Percentiles rank a stretch among this genome's conserved stretches.
phyloP scores from a whole-genome alignment of 2,329 filamentous ascomycete species.

The Aotearoamyces nothofagi region DNA sequence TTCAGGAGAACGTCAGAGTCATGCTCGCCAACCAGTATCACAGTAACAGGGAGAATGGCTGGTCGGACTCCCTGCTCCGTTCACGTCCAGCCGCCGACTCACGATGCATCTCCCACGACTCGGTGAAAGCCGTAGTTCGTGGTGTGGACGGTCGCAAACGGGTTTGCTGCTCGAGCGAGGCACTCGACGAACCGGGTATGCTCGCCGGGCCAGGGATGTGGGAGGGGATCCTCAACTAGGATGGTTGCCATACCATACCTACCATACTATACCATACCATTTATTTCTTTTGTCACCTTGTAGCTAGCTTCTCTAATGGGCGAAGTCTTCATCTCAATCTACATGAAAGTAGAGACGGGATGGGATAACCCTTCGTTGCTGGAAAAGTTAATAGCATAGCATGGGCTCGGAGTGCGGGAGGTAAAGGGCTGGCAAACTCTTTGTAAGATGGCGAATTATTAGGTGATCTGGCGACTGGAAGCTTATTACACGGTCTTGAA shows the following conservation, averaged over 20 bases:
- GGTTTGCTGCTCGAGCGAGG: constrained; percentile 3
- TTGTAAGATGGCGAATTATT: no score
- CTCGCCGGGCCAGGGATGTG: constrained; percentile 2
- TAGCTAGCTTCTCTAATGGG: no score
- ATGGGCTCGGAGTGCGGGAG: no score
- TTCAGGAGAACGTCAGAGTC: constrained; percentile 54
- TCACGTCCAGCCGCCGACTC: background rate
- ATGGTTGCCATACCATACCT: background rate
- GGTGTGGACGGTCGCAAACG: constrained; percentile 1
- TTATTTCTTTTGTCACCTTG: background rate
- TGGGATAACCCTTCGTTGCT: no score
- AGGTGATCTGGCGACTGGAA: no score
- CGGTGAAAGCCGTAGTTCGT: background rate
- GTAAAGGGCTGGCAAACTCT: no score
- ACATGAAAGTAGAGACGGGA: no score
- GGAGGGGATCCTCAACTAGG: constrained; percentile 4
- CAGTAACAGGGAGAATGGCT: constrained; percentile 7
- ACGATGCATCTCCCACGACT: background rate
- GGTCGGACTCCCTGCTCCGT: constrained; percentile 11
- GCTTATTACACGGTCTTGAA: no score
- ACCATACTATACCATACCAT: background rate
- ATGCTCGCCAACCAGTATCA: constrained; percentile 30
- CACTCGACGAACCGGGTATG: background rate
- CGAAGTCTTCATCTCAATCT: no score
- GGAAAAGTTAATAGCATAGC: no score